Evolutionary conservation across 768 basidiomycete genomes (phyloP).

Genomic region (Porphyrellus cyaneotinctus): DNA sequence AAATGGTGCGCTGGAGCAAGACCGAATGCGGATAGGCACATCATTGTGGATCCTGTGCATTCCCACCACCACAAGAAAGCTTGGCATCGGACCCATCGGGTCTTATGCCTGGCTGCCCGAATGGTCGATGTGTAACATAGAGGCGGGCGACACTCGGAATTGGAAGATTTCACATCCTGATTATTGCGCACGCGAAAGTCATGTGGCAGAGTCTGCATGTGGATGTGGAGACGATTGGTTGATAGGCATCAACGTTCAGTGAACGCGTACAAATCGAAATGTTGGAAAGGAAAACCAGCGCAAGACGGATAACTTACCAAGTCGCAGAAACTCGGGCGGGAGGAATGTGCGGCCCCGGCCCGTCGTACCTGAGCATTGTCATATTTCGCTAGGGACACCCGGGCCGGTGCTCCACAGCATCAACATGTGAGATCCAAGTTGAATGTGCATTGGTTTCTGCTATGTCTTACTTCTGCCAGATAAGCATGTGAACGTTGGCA

Average conservation of each 20-base stretch:
- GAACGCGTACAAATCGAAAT: neutral
- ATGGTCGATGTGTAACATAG: conserved; percentile 4
- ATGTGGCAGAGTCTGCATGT: conserved; percentile 7
- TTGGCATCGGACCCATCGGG: neutral
- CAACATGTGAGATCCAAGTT: neutral
- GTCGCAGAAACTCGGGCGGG: neutral
- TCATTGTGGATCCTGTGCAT: conserved; percentile 2
- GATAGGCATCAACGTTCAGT: neutral
- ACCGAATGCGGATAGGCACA: conserved; percentile 14
- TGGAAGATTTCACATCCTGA: conserved; percentile 18
- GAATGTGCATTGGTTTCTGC: neutral
- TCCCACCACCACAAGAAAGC: conserved; percentile 2
- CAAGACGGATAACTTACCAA: neutral
- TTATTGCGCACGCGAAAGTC: conserved; percentile 13
- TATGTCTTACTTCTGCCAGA: conserved; percentile 10
- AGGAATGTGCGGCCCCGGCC: too few species aligned
- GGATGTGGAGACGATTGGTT: conserved; percentile 1
- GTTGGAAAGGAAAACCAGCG: neutral
- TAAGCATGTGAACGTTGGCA: conserved; percentile 1
- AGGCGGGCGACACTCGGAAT: conserved; percentile 9
- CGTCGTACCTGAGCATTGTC: too few species aligned
- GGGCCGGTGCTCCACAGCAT: neutral
- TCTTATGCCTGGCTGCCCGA: neutral
- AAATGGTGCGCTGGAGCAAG: conserved; percentile 9
- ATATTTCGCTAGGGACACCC: neutral